A percentile compares a stretch with the other conserved stretches of the same genome.
Evolutionary conservation across 139 green algal species (phyloP).

Genomic region (Mychonastes homosphaera): DNA sequence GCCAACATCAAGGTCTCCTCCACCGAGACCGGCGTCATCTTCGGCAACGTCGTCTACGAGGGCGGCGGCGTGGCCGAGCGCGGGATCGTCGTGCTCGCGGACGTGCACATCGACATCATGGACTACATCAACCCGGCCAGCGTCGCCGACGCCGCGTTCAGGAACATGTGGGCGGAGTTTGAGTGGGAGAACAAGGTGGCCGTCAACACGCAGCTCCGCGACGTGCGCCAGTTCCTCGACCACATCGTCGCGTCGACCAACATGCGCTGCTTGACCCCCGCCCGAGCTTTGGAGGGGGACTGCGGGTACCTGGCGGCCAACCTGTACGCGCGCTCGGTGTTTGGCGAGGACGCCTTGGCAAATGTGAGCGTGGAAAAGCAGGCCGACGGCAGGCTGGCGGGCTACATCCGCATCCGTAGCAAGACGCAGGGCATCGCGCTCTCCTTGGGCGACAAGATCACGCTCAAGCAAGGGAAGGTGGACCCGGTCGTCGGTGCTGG

Average conservation of each 20-base stretch:
- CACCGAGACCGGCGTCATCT: constrained; percentile 98
- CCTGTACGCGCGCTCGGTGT: constrained; percentile 92
- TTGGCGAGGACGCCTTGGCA: constrained; percentile 96
- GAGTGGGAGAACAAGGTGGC: constrained; percentile 99
- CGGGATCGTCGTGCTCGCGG: constrained; percentile 91
- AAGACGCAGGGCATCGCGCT: constrained; percentile 69
- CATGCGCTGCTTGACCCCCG: constrained; percentile 92
- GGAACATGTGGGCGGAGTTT: constrained; percentile 98
- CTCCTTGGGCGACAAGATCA: constrained; percentile 90
- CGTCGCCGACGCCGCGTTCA: constrained; percentile 79
- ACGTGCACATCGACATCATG: constrained; percentile 99
- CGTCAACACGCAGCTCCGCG: constrained; percentile 86
- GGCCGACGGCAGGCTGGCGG: constrained; percentile 69
- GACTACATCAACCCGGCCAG: constrained; percentile 94
- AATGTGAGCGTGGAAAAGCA: constrained; percentile 94
- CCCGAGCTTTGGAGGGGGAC: constrained; percentile 71
- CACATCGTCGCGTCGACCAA: constrained; percentile 94
- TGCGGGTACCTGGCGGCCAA: constrained; percentile 95
- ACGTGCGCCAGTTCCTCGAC: constrained; percentile 78
- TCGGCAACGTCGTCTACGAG: constrained; percentile 99
- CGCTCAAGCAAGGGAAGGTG: constrained; percentile 93
- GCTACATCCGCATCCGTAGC: constrained; percentile 92
- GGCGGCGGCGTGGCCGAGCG: constrained; percentile 53
- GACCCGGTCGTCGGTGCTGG: no score
- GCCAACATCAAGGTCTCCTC: constrained; percentile 97